Conservation (phyloP, 2,329 filamentous ascomycete species). For the Microcyclosporella mali region DNA sequence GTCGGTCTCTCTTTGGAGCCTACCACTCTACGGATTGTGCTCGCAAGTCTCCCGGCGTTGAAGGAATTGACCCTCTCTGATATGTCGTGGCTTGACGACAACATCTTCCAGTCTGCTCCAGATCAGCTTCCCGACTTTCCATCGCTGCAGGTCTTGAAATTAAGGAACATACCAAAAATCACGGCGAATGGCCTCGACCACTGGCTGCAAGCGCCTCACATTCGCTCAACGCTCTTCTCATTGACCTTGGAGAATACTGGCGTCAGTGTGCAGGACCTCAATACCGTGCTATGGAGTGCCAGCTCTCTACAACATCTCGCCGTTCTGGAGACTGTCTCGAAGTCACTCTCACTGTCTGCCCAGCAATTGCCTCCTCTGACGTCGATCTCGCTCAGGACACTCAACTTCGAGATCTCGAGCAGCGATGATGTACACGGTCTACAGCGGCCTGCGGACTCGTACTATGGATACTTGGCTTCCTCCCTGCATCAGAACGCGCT, state of each 20-base stretch:
- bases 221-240: constrained; percentile 55
- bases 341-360: constrained; percentile 47
- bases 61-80: constrained; percentile 69
- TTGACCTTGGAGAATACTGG: constrained; percentile 68
- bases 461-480: constrained; percentile 81
- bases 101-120: constrained; percentile 62
- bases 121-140: constrained; percentile 64
- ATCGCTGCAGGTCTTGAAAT: constrained; percentile 63
- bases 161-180: constrained; percentile 65
- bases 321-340: constrained; percentile 51
- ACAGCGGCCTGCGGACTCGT: constrained; percentile 50
- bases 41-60: constrained; percentile 61
- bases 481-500: constrained; percentile 72
- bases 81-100: constrained; percentile 65
- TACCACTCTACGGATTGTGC: constrained; percentile 61
- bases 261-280: constrained; percentile 57
- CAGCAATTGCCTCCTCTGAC: constrained; percentile 56
- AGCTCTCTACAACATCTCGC: constrained; percentile 54
- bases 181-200: constrained; percentile 64
- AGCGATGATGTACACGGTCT: constrained; percentile 53
- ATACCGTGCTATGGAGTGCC: constrained; percentile 54
- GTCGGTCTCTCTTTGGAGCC: constrained; percentile 64
- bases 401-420: constrained; percentile 78
- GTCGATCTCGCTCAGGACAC: constrained; percentile 61
- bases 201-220: constrained; percentile 59